These are phyloP conservation scores for Scorias spongiosa DNA, from an alignment of 2,329 filamentous ascomycete genomes.

Conservation along the genomic window DNA sequence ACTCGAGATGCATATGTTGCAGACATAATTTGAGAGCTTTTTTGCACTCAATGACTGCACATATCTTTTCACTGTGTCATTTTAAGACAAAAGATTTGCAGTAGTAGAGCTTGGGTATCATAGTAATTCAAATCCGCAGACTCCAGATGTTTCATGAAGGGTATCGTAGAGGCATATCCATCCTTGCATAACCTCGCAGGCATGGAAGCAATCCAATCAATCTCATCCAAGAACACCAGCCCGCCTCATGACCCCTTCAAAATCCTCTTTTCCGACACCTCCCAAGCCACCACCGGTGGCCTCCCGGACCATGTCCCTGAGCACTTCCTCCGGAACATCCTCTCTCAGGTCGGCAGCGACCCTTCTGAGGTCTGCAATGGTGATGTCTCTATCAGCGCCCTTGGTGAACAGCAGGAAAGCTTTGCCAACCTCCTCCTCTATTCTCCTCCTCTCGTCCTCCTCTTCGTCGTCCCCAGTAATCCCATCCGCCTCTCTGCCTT, in stretches of 20 bases:
- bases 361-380: slow-evolving; percentile 58
- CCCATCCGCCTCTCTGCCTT: slow-evolving; percentile 26
- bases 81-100: too few species aligned
- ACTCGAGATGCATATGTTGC: too few species aligned
- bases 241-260: slow-evolving; percentile 70
- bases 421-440: slow-evolving; percentile 57
- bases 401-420: slow-evolving; percentile 70
- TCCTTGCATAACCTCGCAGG: too few species aligned
- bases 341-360: slow-evolving; percentile 73
- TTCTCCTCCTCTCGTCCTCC: slow-evolving; percentile 13
- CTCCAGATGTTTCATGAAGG: too few species aligned
- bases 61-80: too few species aligned
- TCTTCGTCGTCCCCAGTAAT: slow-evolving; percentile 33
- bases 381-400: slow-evolving; percentile 50
- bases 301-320: slow-evolving; percentile 90
- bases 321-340: slow-evolving; percentile 64
- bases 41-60: too few species aligned
- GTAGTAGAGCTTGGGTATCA: too few species aligned
- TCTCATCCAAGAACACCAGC: slow-evolving; percentile 66
- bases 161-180: too few species aligned
- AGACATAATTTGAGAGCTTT: too few species aligned
- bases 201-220: background rate
- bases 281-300: slow-evolving; percentile 68
- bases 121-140: too few species aligned
- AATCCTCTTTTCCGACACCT: slow-evolving; percentile 65